These are phyloP conservation scores for Hypoxylon perforatum DNA, from an alignment of 495 filamentous ascomycete species.

Conservation along the genomic window DNA sequence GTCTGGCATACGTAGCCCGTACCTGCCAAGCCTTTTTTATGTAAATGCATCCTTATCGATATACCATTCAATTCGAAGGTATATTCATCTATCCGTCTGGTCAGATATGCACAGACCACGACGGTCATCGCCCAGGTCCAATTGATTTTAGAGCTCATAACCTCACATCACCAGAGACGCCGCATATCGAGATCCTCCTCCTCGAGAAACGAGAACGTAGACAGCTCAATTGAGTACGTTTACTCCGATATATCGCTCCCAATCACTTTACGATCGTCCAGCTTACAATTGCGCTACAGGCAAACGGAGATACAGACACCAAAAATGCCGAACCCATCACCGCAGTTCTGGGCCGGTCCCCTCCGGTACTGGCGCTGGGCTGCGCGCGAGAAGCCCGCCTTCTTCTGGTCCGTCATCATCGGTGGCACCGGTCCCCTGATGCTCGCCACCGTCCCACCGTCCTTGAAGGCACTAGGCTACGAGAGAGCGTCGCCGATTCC, in stretches of 20 bases:
- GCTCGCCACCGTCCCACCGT: conserved; percentile 73
- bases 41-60: conserved; percentile 2
- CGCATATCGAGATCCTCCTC: conserved; percentile 19
- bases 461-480: conserved; percentile 76
- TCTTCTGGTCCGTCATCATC: conserved; percentile 84
- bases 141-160: conserved; percentile 22
- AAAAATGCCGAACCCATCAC: conserved; percentile 68
- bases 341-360: conserved; percentile 84
- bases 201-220: background rate
- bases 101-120: conserved; percentile 14
- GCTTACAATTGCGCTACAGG: conserved; percentile 4
- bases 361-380: conserved; percentile 88
- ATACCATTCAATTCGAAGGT: conserved; percentile 19
- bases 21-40: conserved; percentile 43
- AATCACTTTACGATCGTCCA: background rate
- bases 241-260: background rate
- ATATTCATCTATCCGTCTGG: background rate
- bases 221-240: conserved; percentile 33
- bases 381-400: conserved; percentile 83
- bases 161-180: conserved; percentile 10
- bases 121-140: conserved; percentile 7
- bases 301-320: conserved; percentile 2
- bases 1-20: conserved; percentile 51
- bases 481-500: conserved; percentile 76
- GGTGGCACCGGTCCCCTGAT: conserved; percentile 76